These are phyloP conservation scores for Leptographium lundbergii DNA, from an alignment of 2,329 filamentous ascomycete genomes.

Conservation along the genomic window DNA sequence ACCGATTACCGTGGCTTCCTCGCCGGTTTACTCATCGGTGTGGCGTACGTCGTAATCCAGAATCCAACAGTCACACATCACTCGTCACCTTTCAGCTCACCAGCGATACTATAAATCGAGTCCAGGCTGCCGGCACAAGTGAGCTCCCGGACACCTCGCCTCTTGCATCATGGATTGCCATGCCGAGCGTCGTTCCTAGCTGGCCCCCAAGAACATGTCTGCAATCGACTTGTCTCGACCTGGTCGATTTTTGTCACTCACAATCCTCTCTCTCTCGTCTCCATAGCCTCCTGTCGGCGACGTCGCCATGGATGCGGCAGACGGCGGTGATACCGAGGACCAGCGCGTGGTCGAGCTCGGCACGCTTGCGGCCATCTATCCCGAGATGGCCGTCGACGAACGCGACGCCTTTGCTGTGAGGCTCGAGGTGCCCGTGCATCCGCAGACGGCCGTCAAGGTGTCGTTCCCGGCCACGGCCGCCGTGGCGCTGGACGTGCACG, in stretches of 20 bases:
- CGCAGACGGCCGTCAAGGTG: conserved; percentile 41
- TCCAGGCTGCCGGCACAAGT: background rate
- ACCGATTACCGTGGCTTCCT: background rate
- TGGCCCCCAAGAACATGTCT: background rate
- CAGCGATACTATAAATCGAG: background rate
- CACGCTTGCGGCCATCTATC: conserved; percentile 51
- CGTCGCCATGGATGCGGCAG: background rate
- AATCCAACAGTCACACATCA: background rate
- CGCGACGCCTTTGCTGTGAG: conserved; percentile 35
- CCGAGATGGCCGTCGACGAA: conserved; percentile 41
- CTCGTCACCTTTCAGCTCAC: background rate
- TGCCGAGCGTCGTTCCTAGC: background rate
- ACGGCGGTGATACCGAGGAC: conserved; percentile 27
- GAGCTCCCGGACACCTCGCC: no score
- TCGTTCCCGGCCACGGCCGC: conserved; percentile 36
- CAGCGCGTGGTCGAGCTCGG: conserved; percentile 45
- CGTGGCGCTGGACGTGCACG: conserved; percentile 22
- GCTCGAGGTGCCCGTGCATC: conserved; percentile 45
- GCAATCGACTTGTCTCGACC: background rate
- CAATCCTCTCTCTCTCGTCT: no score
- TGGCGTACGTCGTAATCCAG: background rate
- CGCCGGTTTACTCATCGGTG: background rate
- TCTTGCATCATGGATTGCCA: background rate
- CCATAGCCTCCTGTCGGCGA: background rate
- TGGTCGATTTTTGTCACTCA: background rate